phyloP scores from a whole-genome alignment of 371 early-diverging fungal genomes.

The Entomophthora muscae region DNA sequence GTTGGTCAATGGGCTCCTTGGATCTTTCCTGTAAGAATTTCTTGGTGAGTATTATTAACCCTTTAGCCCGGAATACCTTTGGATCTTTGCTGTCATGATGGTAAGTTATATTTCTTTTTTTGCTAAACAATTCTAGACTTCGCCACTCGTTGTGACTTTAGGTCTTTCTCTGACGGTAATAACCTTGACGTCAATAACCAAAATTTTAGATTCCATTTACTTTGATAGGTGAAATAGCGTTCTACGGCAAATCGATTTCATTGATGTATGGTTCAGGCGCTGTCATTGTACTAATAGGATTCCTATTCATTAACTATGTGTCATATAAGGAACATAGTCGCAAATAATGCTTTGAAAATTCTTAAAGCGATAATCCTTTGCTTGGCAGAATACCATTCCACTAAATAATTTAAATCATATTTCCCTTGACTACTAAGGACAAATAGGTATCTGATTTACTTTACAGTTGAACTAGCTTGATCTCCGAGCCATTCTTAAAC shows the following conservation, averaged over 20 bases:
- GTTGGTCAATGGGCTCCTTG: constrained; percentile 49
- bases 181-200: not conserved
- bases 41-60: not conserved
- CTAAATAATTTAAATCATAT: too few relatives aligned
- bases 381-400: too few relatives aligned
- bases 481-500: too few relatives aligned
- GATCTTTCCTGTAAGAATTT: constrained; percentile 51
- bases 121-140: not conserved
- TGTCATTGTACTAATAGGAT: constrained; percentile 2
- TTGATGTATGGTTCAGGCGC: not conserved
- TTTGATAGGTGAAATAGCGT: constrained; percentile 2
- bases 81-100: constrained; percentile 8
- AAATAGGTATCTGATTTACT: too few relatives aligned
- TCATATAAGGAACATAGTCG: constrained; percentile 12
- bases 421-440: too few relatives aligned
- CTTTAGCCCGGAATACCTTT: constrained; percentile 6
- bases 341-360: too few relatives aligned
- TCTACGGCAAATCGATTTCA: not conserved
- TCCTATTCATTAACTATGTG: constrained; percentile 10
- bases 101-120: not conserved
- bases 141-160: constrained; percentile 7
- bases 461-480: too few relatives aligned
- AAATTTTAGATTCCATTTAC: constrained; percentile 6
- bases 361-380: too few relatives aligned
- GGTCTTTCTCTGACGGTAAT: constrained; percentile 8